Percentiles rank a stretch among this genome's conserved stretches.
Conservation (phyloP, 148 eudicot species). For the Salicornia ramosissima region DNA sequence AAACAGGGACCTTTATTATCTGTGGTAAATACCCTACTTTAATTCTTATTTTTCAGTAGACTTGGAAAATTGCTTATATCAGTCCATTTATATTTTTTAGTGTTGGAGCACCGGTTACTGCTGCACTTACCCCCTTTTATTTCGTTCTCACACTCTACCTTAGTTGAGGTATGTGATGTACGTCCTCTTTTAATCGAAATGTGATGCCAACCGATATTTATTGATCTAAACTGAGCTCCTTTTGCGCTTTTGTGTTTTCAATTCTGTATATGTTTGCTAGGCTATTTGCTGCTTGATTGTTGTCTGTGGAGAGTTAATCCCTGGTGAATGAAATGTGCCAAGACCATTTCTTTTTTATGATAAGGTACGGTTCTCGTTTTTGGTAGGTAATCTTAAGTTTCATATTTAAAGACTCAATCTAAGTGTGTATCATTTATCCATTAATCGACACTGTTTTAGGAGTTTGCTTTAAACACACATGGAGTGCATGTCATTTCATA, state of each 20-base stretch:
- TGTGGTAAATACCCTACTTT: conserved; percentile 48
- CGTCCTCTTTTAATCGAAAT: background rate
- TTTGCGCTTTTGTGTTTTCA: conserved; percentile 1
- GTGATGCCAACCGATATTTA: background rate
- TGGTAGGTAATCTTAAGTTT: conserved; percentile 10
- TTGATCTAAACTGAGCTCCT: background rate
- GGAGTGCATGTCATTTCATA: background rate
- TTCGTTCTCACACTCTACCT: conserved; percentile 59
- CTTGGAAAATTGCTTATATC: conserved; percentile 5
- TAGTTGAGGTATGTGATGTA: conserved; percentile 40
- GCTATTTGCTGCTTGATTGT: background rate
- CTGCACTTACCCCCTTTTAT: conserved; percentile 91
- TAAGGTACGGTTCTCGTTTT: background rate
- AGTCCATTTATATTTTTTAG: conserved; percentile 32
- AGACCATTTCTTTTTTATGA: background rate
- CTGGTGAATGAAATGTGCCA: conserved; percentile 6
- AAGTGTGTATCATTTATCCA: too few relatives aligned
- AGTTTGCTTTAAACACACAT: background rate
- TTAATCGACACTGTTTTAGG: background rate
- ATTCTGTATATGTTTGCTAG: background rate
- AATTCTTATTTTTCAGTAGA: background rate
- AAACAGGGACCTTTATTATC: conserved; percentile 94
- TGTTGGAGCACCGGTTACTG: conserved; percentile 93
- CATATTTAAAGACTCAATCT: background rate
- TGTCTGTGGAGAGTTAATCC: background rate